Percentiles rank a stretch among this genome's conserved stretches.
phyloP scores from a whole-genome alignment of 306 rosid genomes.

The Cucurbita maxima region DNA sequence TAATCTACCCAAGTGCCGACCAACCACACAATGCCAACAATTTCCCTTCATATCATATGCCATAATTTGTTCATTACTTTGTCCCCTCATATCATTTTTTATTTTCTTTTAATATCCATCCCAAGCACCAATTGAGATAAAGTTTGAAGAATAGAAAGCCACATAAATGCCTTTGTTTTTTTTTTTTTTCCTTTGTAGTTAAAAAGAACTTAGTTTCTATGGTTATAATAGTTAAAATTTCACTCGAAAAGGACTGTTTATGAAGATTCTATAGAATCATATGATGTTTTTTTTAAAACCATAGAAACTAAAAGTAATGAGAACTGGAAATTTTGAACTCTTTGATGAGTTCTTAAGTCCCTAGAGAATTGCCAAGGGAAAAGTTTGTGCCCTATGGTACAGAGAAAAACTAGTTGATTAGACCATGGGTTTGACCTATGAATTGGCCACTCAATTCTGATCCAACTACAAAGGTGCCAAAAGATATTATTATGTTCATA shows the following conservation, averaged over 20 bases:
- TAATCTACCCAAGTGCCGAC: too few relatives aligned
- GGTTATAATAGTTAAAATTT: too few relatives aligned
- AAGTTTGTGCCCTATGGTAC: background rate
- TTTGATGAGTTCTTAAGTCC: background rate
- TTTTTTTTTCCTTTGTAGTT: too few relatives aligned
- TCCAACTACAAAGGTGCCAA: background rate
- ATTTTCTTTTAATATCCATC: too few relatives aligned
- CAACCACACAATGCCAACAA: too few relatives aligned
- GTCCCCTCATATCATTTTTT: too few relatives aligned
- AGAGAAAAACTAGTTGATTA: background rate
- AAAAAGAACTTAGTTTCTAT: too few relatives aligned
- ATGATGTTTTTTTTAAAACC: too few relatives aligned
- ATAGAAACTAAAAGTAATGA: background rate
- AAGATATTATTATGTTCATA: background rate
- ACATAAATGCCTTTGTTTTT: background rate
- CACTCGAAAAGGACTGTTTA: too few relatives aligned
- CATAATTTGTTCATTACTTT: too few relatives aligned
- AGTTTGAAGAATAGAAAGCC: background rate
- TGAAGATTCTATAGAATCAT: too few relatives aligned
- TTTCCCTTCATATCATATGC: too few relatives aligned
- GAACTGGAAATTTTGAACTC: background rate
- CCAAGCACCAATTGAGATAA: background rate
- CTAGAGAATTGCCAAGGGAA: background rate
- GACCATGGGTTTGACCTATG: background rate
- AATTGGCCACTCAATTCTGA: background rate